These are phyloP conservation scores for Chondrostereum purpureum DNA, from an alignment of 1,284 basidiomycete genomes.

Conservation along the genomic window DNA sequence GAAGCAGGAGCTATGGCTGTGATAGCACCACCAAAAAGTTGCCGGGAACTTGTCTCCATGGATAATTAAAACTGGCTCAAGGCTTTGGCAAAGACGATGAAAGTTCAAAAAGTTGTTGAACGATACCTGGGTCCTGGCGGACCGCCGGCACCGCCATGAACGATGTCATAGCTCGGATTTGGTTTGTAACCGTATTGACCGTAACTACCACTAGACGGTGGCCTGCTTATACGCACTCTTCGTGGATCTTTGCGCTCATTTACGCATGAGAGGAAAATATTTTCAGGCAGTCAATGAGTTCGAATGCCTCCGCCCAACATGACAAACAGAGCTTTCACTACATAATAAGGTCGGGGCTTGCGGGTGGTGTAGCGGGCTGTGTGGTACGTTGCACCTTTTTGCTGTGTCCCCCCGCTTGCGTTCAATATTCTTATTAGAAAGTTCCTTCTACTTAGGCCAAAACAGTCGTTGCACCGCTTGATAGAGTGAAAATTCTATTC, in stretches of 20 bases:
- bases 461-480: constrained; percentile 93
- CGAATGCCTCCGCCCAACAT: constrained; percentile 48
- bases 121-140: too few relatives aligned
- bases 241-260: constrained; percentile 1
- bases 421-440: constrained; percentile 12
- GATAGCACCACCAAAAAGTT: constrained; percentile 82
- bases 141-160: too few relatives aligned
- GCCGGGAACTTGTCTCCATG: too few relatives aligned
- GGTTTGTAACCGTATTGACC: too few relatives aligned
- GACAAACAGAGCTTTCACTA: constrained; percentile 73
- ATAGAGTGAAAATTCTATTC: constrained; percentile 98
- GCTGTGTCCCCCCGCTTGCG: constrained; percentile 1
- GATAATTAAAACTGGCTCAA: too few relatives aligned
- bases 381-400: constrained; percentile 55
- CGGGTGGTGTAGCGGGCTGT: constrained; percentile 91
- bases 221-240: too few relatives aligned
- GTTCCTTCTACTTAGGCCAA: constrained; percentile 67
- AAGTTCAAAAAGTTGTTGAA: too few relatives aligned
- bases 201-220: too few relatives aligned
- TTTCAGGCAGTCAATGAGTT: constrained; percentile 49
- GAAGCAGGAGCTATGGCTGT: constrained; percentile 48
- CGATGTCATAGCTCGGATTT: too few relatives aligned
- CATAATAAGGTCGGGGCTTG: constrained; percentile 76
- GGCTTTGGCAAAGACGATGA: too few relatives aligned
- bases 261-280: constrained; percentile 14